phyloP scores from a whole-genome alignment of 352 stramenopile genomes.

The Phytophthora tubulina region DNA sequence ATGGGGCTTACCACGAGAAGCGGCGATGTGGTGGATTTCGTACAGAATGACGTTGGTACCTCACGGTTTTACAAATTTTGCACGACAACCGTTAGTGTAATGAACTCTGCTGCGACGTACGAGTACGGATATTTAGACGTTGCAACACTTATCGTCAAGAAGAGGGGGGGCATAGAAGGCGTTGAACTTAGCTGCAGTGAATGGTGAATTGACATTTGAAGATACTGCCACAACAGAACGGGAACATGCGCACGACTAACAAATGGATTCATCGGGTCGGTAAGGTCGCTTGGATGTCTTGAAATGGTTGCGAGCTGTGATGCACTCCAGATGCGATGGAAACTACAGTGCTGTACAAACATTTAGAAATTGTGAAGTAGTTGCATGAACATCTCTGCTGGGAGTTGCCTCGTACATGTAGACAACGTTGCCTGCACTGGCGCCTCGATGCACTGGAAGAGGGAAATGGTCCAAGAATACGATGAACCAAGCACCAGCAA shows the following conservation, averaged over 20 bases:
- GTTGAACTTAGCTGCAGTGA: conserved; percentile 9
- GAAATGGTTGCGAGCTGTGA: conserved; percentile 12
- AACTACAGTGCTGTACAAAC: neutral
- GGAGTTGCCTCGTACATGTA: conserved; percentile 1
- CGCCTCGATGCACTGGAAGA: conserved; percentile 19
- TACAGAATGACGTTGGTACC: neutral
- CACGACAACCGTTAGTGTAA: conserved; percentile 1
- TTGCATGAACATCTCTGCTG: conserved; percentile 12
- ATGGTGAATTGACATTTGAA: conserved; percentile 14
- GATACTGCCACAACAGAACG: conserved; percentile 4
- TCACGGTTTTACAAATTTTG: conserved; percentile 13
- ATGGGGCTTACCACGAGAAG: conserved; percentile 22
- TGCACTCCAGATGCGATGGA: conserved; percentile 8
- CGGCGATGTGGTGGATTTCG: conserved; percentile 10
- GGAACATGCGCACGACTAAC: conserved; percentile 1
- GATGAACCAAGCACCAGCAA: conserved; percentile 24
- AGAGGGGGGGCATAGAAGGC: conserved; percentile 2
- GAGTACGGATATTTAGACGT: too few species aligned
- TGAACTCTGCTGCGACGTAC: too few species aligned
- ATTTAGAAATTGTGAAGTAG: conserved; percentile 10
- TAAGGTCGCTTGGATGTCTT: conserved; percentile 7
- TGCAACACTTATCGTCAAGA: neutral
- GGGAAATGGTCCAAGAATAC: conserved; percentile 14
- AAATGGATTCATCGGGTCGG: neutral
- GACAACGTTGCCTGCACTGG: neutral